A percentile compares a stretch with the other conserved stretches of the same genome.
Evolutionary conservation across 1,284 basidiomycete genomes (phyloP).

Genomic region (Exobasidium rhododendri): DNA sequence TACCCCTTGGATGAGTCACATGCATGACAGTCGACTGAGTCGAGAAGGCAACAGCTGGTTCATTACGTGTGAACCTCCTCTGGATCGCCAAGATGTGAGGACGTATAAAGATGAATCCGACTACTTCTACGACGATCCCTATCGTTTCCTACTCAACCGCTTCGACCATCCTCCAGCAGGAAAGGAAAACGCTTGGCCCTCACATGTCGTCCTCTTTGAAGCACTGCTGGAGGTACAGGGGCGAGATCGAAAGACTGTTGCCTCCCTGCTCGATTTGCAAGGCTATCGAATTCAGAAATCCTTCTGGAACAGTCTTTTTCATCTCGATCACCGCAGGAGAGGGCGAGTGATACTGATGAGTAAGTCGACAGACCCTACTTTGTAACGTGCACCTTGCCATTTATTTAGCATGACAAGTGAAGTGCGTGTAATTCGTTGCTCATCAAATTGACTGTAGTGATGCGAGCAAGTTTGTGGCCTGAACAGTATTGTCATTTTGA

Average conservation of each 20-base stretch:
- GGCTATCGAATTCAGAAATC: slow-evolving; percentile 70
- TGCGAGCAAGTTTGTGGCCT: too few species aligned
- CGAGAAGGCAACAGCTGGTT: slow-evolving; percentile 65
- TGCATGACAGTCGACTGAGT: slow-evolving; percentile 61
- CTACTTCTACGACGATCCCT: slow-evolving; percentile 74
- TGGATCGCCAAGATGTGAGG: not conserved
- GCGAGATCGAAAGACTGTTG: slow-evolving; percentile 52
- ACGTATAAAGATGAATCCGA: slow-evolving; percentile 78
- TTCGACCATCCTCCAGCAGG: not conserved
- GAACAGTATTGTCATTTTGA: too few species aligned
- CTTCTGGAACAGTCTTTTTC: slow-evolving; percentile 68
- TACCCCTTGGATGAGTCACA: slow-evolving; percentile 86
- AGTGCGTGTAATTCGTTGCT: too few species aligned
- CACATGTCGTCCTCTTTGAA: slow-evolving; percentile 75
- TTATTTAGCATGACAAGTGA: too few species aligned
- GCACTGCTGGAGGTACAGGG: slow-evolving; percentile 61
- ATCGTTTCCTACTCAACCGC: not conserved
- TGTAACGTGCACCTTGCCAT: too few species aligned
- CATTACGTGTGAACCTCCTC: slow-evolving; percentile 79
- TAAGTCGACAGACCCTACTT: too few species aligned
- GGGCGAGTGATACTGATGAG: slow-evolving; percentile 74
- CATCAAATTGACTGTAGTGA: too few species aligned
- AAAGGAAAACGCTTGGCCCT: slow-evolving; percentile 65
- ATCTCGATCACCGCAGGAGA: slow-evolving; percentile 70
- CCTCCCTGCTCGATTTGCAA: slow-evolving; percentile 59